Evolutionary conservation across 1,284 basidiomycete species (phyloP).

Genomic region (Melampsora abietis-canadensis): DNA sequence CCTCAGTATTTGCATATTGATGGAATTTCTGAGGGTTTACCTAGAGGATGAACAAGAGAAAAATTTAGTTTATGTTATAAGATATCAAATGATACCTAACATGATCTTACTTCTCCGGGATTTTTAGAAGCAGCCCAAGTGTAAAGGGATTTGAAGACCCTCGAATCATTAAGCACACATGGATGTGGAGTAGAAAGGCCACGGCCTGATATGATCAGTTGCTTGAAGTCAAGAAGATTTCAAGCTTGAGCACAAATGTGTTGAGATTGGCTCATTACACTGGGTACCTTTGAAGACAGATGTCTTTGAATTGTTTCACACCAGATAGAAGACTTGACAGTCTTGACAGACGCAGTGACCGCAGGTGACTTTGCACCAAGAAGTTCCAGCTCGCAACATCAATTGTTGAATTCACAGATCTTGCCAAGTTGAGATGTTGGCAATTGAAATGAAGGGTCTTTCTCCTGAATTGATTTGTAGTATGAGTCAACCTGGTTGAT

Average conservation of each 20-base stretch:
- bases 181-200: conserved; percentile 11
- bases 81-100: not conserved
- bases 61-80: not conserved
- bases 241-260: conserved; percentile 8
- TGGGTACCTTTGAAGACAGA: not conserved
- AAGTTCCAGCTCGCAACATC: not conserved
- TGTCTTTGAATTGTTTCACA: not conserved
- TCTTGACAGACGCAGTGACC: conserved; percentile 15
- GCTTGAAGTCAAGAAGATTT: not conserved
- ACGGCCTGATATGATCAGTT: not conserved
- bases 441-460: too few relatives aligned
- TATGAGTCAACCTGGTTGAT: too few relatives aligned
- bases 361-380: conserved; percentile 2
- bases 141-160: not conserved
- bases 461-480: too few relatives aligned
- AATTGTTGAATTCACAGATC: conserved; percentile 18
- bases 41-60: not conserved
- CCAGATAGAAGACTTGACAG: conserved; percentile 17
- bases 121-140: conserved; percentile 19
- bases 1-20: not conserved
- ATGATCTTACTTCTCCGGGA: conserved; percentile 21
- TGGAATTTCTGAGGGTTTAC: conserved; percentile 13
- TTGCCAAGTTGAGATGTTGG: not conserved
- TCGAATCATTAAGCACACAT: conserved; percentile 17
- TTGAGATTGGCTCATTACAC: too few relatives aligned